Evolutionary conservation across 2,329 filamentous ascomycete genomes (phyloP).

Genomic region (Trichophyton verrucosum): DNA sequence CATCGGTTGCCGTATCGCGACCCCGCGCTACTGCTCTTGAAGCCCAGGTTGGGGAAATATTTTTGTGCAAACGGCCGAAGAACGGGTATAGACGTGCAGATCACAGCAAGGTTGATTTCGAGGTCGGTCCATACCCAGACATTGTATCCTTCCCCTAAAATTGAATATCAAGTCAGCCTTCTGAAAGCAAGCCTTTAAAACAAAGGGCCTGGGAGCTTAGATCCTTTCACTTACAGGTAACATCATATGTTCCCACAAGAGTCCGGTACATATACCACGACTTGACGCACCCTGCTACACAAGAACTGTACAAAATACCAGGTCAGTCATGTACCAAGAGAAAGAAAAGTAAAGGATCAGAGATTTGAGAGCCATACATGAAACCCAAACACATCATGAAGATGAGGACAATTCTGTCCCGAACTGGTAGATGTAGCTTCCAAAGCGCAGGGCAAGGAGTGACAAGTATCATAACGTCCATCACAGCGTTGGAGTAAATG

Average conservation of each 20-base stretch:
- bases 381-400: constrained; percentile 14
- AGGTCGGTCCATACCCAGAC: constrained; percentile 15
- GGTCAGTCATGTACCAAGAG: no score
- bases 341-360: no score
- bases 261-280: constrained; percentile 10
- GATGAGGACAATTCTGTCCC: constrained; percentile 11
- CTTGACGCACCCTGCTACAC: constrained; percentile 11
- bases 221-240: constrained; percentile 11
- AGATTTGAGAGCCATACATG: constrained; percentile 8
- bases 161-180: neutral
- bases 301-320: constrained; percentile 6
- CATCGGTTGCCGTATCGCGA: neutral
- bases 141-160: constrained; percentile 14
- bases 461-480: constrained; percentile 12
- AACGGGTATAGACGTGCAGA: constrained; percentile 16
- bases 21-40: neutral
- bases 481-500: constrained; percentile 11
- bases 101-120: constrained; percentile 16
- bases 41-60: constrained; percentile 8
- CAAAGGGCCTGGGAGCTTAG: neutral
- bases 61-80: constrained; percentile 13
- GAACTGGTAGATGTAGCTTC: constrained; percentile 11
- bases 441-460: constrained; percentile 14
- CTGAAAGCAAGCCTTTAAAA: neutral
- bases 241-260: constrained; percentile 11